Base-by-base conservation (phyloP, 805 yeast genomes). In the Grigorovia transvaalensis region DNA sequence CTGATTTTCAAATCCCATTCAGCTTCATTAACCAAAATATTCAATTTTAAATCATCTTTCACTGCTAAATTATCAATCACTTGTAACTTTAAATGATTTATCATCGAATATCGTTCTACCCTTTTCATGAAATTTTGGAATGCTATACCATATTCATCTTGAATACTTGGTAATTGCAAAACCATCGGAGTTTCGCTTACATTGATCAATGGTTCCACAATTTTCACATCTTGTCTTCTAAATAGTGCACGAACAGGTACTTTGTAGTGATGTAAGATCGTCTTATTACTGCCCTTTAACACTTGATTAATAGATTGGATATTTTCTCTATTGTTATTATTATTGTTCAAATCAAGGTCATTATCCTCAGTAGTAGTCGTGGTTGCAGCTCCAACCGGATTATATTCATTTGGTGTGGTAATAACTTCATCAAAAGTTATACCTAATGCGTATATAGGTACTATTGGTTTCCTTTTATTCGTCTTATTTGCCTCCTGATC, bases 191-290 rank as follows among this genome's bases (percentile, higher is more conserved):
- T 20, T 18, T 17, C 20, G 15, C n/a, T 23, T 8, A 43, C 42
- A 30, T 73, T 72, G 46, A 82, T 67, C 58, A 75, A 78, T 0
- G 96, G 96, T 60, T 85, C 93, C 18, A 73, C 69, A 9, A 80
- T 70, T 48, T 74, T 61, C 13, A 74, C 74, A 51, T 79, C 82
- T 53, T 77, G 80, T 15, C 74, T 76, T 55, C 71, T 73, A 53
- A 80, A 76, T 51, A 85, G 60, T 44, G 86, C 70, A 57, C 81
- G 71, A 1, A 86, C 86, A 0, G 95, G 91, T 18, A 90, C 77
- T 49, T 80, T 79, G 59, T 82, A 81, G 8, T 85, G 76, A 59
- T 84, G 88, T 54, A 77, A 75, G 17, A 86, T 74, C 2, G 78
- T 68, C 52, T 63, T 64, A 38, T 54, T 59, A 38, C 49, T 53